Conservation (phyloP, 805 yeast genomes). For the Brettanomyces anomalus region DNA sequence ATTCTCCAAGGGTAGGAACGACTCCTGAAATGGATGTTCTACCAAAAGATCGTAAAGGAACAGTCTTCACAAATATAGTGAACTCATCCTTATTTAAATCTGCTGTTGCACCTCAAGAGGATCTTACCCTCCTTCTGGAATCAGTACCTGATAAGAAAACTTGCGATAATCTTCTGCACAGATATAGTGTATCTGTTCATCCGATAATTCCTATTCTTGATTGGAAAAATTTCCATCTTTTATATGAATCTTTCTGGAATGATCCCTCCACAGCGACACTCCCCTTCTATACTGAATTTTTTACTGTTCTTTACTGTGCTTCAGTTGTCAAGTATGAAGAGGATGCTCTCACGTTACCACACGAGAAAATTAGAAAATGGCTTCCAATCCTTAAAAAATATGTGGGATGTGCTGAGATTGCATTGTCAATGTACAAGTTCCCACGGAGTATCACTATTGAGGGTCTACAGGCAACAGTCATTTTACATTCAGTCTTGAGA, state of each 20-base stretch:
- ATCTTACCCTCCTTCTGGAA: constrained; percentile 21
- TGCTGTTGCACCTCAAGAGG: constrained; percentile 16
- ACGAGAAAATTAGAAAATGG: constrained; percentile 12
- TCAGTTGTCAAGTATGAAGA: constrained; percentile 54
- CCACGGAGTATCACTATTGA: constrained; percentile 36
- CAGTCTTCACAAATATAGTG: constrained; percentile 19
- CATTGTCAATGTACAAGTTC: constrained; percentile 41
- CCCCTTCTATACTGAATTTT: constrained; percentile 39
- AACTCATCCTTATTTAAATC: constrained; percentile 12
- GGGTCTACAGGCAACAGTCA: constrained; percentile 27
- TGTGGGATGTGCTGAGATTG: constrained; percentile 37
- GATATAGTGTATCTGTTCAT: constrained; percentile 46
- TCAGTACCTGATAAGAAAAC: constrained; percentile 38
- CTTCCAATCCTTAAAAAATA: constrained; percentile 40
- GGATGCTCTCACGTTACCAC: constrained; percentile 32
- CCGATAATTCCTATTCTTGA: constrained; percentile 47
- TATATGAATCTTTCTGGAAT: constrained; percentile 44
- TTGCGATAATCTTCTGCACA: constrained; percentile 36
- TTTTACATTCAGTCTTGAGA: constrained; percentile 44
- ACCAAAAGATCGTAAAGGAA: constrained; percentile 9
- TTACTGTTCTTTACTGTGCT: constrained; percentile 49
- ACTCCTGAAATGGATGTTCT: not conserved
- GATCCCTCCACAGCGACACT: constrained; percentile 23
- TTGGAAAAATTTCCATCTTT: constrained; percentile 31
- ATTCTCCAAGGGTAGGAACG: constrained; percentile 8